Conservation (phyloP, 2,329 filamentous ascomycete species). For the Fusarium sp. region DNA sequence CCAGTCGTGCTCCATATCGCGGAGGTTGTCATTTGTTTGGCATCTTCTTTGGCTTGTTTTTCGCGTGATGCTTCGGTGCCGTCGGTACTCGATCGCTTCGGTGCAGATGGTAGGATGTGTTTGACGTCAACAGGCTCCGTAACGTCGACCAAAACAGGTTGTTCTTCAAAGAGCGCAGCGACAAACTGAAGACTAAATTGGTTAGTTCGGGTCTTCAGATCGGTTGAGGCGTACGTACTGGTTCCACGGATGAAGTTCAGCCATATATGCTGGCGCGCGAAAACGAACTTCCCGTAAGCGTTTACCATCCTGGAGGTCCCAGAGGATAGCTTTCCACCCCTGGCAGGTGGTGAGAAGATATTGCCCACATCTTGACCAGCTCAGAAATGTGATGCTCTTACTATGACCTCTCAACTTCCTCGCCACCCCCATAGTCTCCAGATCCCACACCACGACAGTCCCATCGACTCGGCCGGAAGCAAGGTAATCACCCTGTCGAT, state of each 20-base stretch:
- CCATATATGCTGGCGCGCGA: slow-evolving; percentile 93
- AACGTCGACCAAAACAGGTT: slow-evolving; percentile 88
- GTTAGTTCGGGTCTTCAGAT: slow-evolving; percentile 37
- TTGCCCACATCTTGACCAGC: slow-evolving; percentile 92
- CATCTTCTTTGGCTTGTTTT: slow-evolving; percentile 91
- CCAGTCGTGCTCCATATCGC: slow-evolving; percentile 89
- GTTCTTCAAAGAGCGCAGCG: slow-evolving; percentile 92
- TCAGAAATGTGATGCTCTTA: slow-evolving; percentile 91
- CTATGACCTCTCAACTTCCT: slow-evolving; percentile 94
- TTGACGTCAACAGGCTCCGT: slow-evolving; percentile 77
- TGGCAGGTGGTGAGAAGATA: slow-evolving; percentile 94
- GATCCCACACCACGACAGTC: slow-evolving; percentile 94
- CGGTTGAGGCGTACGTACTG: slow-evolving; percentile 66
- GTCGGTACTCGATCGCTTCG: slow-evolving; percentile 78
- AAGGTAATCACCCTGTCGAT: slow-evolving; percentile 92
- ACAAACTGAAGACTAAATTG: slow-evolving; percentile 79
- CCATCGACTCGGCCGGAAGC: slow-evolving; percentile 95
- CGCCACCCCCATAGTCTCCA: slow-evolving; percentile 97
- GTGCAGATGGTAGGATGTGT: slow-evolving; percentile 83
- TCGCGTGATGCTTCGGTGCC: slow-evolving; percentile 78
- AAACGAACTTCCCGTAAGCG: slow-evolving; percentile 89
- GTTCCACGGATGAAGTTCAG: slow-evolving; percentile 92
- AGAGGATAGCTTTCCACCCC: slow-evolving; percentile 96
- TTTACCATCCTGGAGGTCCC: slow-evolving; percentile 82
- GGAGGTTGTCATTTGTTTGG: slow-evolving; percentile 94